Base-by-base conservation (phyloP, 805 yeast species). In the Spathaspora girioi region DNA sequence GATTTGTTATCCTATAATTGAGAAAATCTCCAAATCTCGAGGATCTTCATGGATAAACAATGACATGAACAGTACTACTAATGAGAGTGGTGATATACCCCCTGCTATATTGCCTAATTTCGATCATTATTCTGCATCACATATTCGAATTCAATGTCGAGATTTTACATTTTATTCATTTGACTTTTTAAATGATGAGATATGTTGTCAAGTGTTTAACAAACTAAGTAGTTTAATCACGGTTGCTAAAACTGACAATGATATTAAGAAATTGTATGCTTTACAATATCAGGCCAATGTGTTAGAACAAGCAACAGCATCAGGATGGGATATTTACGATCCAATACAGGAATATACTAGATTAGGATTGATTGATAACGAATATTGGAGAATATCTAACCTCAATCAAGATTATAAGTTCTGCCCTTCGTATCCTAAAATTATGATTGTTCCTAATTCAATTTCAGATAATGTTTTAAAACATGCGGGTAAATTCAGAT, bases 1-100 rank as follows among this genome's bases (percentile, higher is more conserved):
- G 99, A 78, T 90, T 29, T 87, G 96, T 53, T 93, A 90, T 66
- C 97, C 97, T 1, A 81, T 91, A 55, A 83, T 92, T 31, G 85
- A 82, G 46, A 75, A 75, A 45, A 82, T 86, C 1, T 79, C 79
- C 57, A 77, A 81, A 64, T 71, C 80, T 54, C 66, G 80, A 55
- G 83, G 92, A 55, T 66, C 86, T 49, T 71, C 83, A 56, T 60
- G 71, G 67, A 49, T 64, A n/a, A 58, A 54, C 11, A 57, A 50
- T 18, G 15, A 6, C 27, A 23, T 10, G 12, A 51, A 20, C 17
- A 35, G 20, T 20, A 5, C 31, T 27, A 32, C 43, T 35, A n/a
- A 3, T 6, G 26, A 29, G 49, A 23, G n/a, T 5, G 15, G 18
- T 32, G 15, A 26, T 20, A 43, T 14, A 41, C 49, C 50, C 6